A percentile compares a stretch with the other conserved stretches of the same genome.
Evolutionary conservation across 371 early-diverging fungal genomes (phyloP).

Genomic region (Basidiobolus meristosporus): DNA sequence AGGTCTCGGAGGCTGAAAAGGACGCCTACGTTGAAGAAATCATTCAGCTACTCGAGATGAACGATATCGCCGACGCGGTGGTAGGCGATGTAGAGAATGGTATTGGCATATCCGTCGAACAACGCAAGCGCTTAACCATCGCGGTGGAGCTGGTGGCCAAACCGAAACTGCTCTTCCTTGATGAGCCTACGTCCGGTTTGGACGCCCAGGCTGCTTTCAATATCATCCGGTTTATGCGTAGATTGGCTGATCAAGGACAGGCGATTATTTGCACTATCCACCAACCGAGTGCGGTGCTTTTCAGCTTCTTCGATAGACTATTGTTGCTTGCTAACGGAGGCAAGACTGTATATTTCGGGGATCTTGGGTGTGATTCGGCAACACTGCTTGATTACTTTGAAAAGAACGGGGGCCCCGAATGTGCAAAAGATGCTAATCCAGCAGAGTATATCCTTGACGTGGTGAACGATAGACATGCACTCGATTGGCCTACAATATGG

Average conservation of each 20-base stretch:
- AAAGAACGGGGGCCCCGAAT: constrained; percentile 29
- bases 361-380: constrained; percentile 31
- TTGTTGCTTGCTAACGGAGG: constrained; percentile 64
- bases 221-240: constrained; percentile 50
- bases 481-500: constrained; percentile 41
- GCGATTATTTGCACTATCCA: constrained; percentile 65
- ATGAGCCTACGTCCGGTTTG: constrained; percentile 65
- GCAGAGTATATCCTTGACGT: constrained; percentile 53
- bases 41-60: constrained; percentile 39
- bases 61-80: constrained; percentile 30
- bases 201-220: constrained; percentile 44
- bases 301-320: constrained; percentile 63
- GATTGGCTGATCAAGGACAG: constrained; percentile 43
- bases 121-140: constrained; percentile 45
- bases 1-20: constrained; percentile 35
- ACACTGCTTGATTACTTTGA: constrained; percentile 40
- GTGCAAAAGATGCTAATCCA: constrained; percentile 34
- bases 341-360: constrained; percentile 59
- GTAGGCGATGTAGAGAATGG: constrained; percentile 27
- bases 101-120: constrained; percentile 37
- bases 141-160: constrained; percentile 48
- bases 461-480: constrained; percentile 17
- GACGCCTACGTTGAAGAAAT: constrained; percentile 45
- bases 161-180: constrained; percentile 56
- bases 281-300: constrained; percentile 64